Conservation (phyloP, 495 filamentous ascomycete species). For the Pyrenula aspistea region DNA sequence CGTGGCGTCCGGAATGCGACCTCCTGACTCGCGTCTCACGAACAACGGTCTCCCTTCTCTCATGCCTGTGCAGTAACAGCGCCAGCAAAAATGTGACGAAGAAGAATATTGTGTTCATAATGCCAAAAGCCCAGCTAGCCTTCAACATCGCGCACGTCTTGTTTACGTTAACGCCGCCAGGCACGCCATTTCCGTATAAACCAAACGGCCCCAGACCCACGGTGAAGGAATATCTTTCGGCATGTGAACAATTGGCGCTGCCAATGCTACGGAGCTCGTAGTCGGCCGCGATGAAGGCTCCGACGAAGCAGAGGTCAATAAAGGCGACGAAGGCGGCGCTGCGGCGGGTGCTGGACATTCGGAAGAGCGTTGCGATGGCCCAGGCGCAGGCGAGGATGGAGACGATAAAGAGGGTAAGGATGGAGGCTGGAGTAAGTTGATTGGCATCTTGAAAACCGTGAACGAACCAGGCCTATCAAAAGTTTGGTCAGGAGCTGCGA, state of each 20-base stretch:
- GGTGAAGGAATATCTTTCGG: conserved; percentile 28
- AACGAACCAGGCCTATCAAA: conserved; percentile 58
- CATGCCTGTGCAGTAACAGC: conserved; percentile 39
- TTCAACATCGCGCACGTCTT: conserved; percentile 85
- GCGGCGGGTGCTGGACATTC: conserved; percentile 57
- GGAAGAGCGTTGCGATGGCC: conserved; percentile 70
- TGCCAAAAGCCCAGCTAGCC: conserved; percentile 72
- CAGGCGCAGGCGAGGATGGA: conserved; percentile 69
- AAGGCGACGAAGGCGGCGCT: conserved; percentile 67
- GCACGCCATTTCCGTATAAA: conserved; percentile 27
- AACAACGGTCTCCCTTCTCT: conserved; percentile 21
- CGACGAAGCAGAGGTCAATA: conserved; percentile 71
- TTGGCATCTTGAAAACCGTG: conserved; percentile 58
- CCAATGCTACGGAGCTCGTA: conserved; percentile 64
- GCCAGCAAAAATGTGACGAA: conserved; percentile 56
- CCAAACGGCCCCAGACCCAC: conserved; percentile 52
- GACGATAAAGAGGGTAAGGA: conserved; percentile 86
- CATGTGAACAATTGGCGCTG: conserved; percentile 47
- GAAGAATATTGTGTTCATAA: conserved; percentile 81
- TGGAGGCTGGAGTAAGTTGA: conserved; percentile 61
- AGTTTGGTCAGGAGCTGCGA: neutral
- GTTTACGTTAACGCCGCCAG: conserved; percentile 36
- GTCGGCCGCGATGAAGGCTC: conserved; percentile 69
- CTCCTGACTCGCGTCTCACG: conserved; percentile 27
- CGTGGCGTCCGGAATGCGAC: conserved; percentile 5